Percentiles rank a stretch among this genome's conserved stretches.
Conservation (phyloP, 2,329 filamentous ascomycete species). For the Colletotrichum chlorophyti region DNA sequence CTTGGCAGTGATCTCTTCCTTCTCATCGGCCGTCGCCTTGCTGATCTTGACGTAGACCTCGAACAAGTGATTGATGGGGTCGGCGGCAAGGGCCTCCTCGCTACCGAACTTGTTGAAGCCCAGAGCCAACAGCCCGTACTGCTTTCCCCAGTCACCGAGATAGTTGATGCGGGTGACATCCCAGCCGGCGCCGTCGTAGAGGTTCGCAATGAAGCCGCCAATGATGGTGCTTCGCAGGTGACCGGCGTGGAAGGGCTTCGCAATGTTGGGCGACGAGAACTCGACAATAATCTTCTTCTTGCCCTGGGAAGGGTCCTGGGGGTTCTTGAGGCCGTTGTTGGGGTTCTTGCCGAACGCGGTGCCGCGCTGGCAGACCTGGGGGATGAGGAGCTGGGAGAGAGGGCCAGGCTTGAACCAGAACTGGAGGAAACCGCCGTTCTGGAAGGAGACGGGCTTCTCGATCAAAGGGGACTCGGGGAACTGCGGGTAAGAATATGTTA, state of each 20-base stretch:
- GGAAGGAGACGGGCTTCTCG: constrained; percentile 68
- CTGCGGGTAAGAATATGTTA: constrained; percentile 42
- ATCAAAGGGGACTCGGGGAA: constrained; percentile 79
- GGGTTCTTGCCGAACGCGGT: constrained; percentile 69
- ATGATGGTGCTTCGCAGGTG: constrained; percentile 82
- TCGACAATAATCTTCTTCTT: constrained; percentile 77
- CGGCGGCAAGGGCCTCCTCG: constrained; percentile 72
- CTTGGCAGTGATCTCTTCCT: constrained; percentile 66
- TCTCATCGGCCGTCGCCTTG: constrained; percentile 69
- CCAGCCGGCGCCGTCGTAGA: constrained; percentile 76
- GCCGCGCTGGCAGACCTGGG: constrained; percentile 70
- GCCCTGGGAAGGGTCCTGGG: constrained; percentile 63
- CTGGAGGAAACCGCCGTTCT: constrained; percentile 69
- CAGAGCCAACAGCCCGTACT: constrained; percentile 75
- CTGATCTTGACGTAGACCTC: constrained; percentile 85
- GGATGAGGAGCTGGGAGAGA: constrained; percentile 71
- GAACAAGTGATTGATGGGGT: constrained; percentile 84
- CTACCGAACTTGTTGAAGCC: constrained; percentile 78
- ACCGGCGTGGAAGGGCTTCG: constrained; percentile 83
- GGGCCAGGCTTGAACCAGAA: constrained; percentile 81
- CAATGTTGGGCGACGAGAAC: constrained; percentile 87
- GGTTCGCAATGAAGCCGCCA: constrained; percentile 76
- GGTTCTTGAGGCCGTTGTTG: constrained; percentile 66
- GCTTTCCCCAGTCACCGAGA: constrained; percentile 83
- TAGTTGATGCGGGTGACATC: constrained; percentile 79